phyloP scores from a whole-genome alignment of 805 yeast genomes.

The Cyberlindnera samutprakarnensis region DNA sequence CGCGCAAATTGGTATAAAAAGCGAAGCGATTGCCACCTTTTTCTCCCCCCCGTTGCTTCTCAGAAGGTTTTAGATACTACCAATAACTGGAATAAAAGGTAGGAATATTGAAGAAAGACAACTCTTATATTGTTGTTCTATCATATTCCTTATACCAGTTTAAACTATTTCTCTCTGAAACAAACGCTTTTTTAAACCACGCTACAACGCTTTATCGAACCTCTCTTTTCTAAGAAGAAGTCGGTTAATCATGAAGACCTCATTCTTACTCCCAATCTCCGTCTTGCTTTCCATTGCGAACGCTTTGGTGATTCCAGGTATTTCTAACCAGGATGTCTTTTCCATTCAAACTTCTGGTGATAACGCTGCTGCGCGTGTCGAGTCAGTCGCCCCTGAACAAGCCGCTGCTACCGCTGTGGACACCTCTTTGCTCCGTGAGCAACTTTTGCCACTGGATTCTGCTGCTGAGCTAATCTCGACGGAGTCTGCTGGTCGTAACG shows the following conservation, averaged over 20 bases:
- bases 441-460: slow-evolving; percentile 11
- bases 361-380: slow-evolving; percentile 5
- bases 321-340: slow-evolving; percentile 34
- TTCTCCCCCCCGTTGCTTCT: not conserved
- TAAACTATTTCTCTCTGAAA: not conserved
- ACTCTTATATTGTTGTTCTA: not conserved
- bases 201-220: slow-evolving; percentile 9
- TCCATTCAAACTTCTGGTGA: slow-evolving; percentile 10
- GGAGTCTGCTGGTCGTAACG: slow-evolving; percentile 33
- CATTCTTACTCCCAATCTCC: slow-evolving; percentile 25
- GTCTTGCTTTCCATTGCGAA: slow-evolving; percentile 33
- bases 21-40: not conserved
- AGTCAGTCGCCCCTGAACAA: slow-evolving; percentile 12
- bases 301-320: slow-evolving; percentile 59
- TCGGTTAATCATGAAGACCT: slow-evolving; percentile 5
- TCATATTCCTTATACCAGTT: not conserved
- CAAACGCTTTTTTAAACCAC: not conserved
- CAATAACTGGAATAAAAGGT: too few species aligned
- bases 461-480: slow-evolving; percentile 40
- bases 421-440: slow-evolving; percentile 2
- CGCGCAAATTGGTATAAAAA: not conserved
- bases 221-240: not conserved
- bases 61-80: not conserved
- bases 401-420: slow-evolving; percentile 12
- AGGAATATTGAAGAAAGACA: not conserved